These are phyloP conservation scores for Pichia sorboxylosa DNA, from an alignment of 1,139 yeast genomes.

Conservation along the genomic window DNA sequence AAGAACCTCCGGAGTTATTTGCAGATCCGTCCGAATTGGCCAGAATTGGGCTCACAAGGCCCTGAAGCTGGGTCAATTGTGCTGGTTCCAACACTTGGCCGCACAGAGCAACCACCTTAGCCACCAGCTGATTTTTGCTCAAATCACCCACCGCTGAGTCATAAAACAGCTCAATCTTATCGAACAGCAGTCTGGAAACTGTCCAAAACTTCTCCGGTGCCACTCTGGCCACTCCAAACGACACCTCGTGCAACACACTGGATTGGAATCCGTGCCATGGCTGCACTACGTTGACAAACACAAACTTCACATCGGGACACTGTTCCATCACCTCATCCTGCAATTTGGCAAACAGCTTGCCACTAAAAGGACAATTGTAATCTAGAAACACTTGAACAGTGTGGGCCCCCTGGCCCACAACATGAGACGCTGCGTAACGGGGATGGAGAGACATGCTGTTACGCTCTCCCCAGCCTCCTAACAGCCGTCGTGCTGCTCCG, in stretches of 20 bases:
- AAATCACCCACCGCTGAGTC: conserved; percentile 49
- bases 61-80: conserved; percentile 21
- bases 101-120: conserved; percentile 31
- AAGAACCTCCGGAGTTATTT: conserved; percentile 46
- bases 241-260: conserved; percentile 56
- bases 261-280: conserved; percentile 77
- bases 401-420: conserved; percentile 5
- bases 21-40: conserved; percentile 23
- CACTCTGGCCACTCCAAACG: conserved; percentile 53
- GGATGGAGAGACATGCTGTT: conserved; percentile 15
- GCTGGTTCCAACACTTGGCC: conserved; percentile 6
- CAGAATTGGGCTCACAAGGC: conserved; percentile 22
- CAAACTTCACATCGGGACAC: conserved; percentile 46
- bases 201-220: conserved; percentile 56
- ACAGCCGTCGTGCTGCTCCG: too few relatives aligned
- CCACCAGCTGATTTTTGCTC: conserved; percentile 46
- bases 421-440: conserved; percentile 15
- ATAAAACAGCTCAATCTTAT: conserved; percentile 41
- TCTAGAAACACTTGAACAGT: conserved; percentile 56
- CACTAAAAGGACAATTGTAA: conserved; percentile 70
- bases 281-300: conserved; percentile 59
- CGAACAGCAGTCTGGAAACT: conserved; percentile 44
- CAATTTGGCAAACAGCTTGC: conserved; percentile 48
- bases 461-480: too few relatives aligned
- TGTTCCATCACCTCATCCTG: conserved; percentile 38